Base-by-base conservation (phyloP, 1,139 yeast species). In the Yamadazyma dendronema region DNA sequence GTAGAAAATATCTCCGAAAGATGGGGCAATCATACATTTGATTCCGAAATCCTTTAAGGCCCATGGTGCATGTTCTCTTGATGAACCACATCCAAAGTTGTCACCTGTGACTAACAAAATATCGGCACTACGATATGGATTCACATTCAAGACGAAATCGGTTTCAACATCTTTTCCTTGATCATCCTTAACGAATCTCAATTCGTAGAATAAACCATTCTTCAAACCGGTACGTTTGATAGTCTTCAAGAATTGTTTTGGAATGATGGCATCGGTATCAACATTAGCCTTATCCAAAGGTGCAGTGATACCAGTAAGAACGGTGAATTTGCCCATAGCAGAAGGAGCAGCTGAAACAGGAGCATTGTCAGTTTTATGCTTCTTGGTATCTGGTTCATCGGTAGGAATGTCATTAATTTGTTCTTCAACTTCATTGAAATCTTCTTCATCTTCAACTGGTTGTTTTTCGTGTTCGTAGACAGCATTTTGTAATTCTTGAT, bases 1-100 rank as follows among this genome's bases (percentile, higher is more conserved):
- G 79, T 87, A 90, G 74, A 92, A 92, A 54, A 92, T 92, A 65
- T 92, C 98, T 60, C 98, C 98, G 54, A 90, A 92, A 1, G 97
- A 88, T 42, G 97, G 97, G 4, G 98, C 97, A 64, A 92, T 89
- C 59, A 92, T 85, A 47, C 92, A 84, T 62, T 86, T 83, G 62
- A 92, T 89, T 61, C 98, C 98, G 56, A 92, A 92, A 66, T 92
- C 98, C 56, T 88, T 90, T 49, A 92, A 76, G 3, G 98, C 98
- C 98, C 98, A 92, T 41, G 98, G 97, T 17, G 98, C 98, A 56
- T 92, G 98, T 64, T 92, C 98, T 75, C 98, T 87, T 4, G 97
- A 89, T 30, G 97, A 90, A 54, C 98, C 98, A 72, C 98, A 92
- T 48, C 98, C 98, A 60, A 92, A 92, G 71, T 92, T 92, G 61